Evolutionary conservation across 169 alveolate species (phyloP).

Genomic region (Plasmodium adleri): DNA sequence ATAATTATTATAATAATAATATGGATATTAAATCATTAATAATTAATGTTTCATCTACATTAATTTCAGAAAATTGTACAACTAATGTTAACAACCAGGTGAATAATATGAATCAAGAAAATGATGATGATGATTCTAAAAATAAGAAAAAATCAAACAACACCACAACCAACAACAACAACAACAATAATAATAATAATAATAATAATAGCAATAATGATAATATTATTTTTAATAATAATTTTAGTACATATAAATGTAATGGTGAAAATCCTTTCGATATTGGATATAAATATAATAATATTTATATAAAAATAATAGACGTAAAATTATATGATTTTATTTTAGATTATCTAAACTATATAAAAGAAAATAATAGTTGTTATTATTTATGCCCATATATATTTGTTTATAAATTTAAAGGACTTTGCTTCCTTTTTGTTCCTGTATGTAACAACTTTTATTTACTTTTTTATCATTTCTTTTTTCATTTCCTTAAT

Average conservation of each 20-base stretch:
- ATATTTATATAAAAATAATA: conserved; percentile 70
- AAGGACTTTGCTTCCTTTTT: conserved; percentile 37
- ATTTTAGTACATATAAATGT: conserved; percentile 5
- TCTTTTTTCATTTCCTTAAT: conserved; percentile 55
- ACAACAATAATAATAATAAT: conserved; percentile 3
- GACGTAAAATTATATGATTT: conserved; percentile 63
- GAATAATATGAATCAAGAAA: background rate
- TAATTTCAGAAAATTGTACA: conserved; percentile 49
- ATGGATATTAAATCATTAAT: conserved; percentile 48
- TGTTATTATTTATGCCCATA: conserved; percentile 57
- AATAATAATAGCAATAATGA: conserved; percentile 8
- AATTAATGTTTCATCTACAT: conserved; percentile 58
- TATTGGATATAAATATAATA: conserved; percentile 63
- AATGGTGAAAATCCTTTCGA: conserved; percentile 41
- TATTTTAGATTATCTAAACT: conserved; percentile 33
- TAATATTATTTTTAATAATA: conserved; percentile 5
- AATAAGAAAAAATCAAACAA: too few species aligned
- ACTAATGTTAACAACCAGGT: conserved; percentile 23
- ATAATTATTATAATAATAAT: background rate
- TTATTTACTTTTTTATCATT: conserved; percentile 56
- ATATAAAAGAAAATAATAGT: conserved; percentile 67
- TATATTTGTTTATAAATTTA: conserved; percentile 50
- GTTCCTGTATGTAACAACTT: conserved; percentile 65
- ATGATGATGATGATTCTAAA: too few species aligned
- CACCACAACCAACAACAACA: background rate